These are phyloP conservation scores for Fusarium anguioides DNA, from an alignment of 2,329 filamentous ascomycete genomes.

Conservation along the genomic window DNA sequence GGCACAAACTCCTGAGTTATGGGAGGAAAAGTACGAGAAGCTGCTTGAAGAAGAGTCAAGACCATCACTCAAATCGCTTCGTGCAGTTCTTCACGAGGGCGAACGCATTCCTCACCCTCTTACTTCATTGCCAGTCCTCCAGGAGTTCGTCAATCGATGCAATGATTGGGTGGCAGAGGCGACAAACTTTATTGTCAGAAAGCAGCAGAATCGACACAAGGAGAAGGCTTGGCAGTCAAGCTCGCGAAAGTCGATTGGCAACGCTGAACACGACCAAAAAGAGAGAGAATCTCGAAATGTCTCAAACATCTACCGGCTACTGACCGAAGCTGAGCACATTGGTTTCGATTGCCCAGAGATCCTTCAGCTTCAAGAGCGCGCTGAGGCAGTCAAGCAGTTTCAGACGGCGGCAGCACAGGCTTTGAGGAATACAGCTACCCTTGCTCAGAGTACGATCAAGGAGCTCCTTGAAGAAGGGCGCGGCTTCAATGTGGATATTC, in stretches of 20 bases:
- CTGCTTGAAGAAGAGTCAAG: constrained; percentile 84
- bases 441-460: constrained; percentile 80
- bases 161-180: constrained; percentile 99
- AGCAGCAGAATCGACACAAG: constrained; percentile 96
- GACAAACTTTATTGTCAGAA: constrained; percentile 93
- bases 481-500: constrained; percentile 89
- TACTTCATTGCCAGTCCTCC: constrained; percentile 82
- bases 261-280: constrained; percentile 73
- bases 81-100: constrained; percentile 87
- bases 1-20: constrained; percentile 84
- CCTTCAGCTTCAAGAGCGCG: constrained; percentile 83
- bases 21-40: constrained; percentile 90
- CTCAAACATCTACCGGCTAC: constrained; percentile 85
- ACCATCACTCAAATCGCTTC: constrained; percentile 86
- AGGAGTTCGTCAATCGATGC: constrained; percentile 92
- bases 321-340: constrained; percentile 84
- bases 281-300: constrained; percentile 88
- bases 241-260: constrained; percentile 74
- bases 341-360: constrained; percentile 96
- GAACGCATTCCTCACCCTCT: constrained; percentile 95
- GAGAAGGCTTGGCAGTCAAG: constrained; percentile 86
- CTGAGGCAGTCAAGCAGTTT: constrained; percentile 85
- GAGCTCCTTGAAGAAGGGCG: constrained; percentile 91
- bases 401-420: constrained; percentile 79
- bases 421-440: constrained; percentile 72